Evolutionary conservation across 2,329 filamentous ascomycete genomes (phyloP).

Genomic region (Cercospora citrullina): DNA sequence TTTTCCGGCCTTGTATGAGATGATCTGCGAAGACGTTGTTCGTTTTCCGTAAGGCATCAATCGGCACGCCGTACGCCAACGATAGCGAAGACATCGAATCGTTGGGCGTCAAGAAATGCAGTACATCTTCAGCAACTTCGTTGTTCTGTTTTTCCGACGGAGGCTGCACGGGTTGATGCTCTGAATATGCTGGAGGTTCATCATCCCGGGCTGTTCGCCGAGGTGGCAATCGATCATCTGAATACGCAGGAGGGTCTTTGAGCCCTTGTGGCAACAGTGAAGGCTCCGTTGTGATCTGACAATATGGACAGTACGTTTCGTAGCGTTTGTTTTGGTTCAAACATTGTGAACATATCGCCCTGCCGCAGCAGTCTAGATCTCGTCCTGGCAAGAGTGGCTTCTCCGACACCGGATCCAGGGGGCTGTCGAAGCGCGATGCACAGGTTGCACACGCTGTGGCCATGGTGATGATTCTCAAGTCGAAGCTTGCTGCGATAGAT

Average conservation of each 20-base stretch:
- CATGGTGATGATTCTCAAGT: background rate
- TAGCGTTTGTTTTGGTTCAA: constrained; percentile 70
- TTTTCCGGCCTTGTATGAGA: constrained; percentile 67
- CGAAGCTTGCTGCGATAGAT: background rate
- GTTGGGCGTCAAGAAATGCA: constrained; percentile 72
- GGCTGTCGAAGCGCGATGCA: constrained; percentile 31
- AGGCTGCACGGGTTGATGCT: constrained; percentile 31
- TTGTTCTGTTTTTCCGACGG: constrained; percentile 38
- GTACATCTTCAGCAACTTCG: constrained; percentile 59
- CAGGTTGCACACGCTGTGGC: constrained; percentile 37
- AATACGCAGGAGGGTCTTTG: constrained; percentile 67
- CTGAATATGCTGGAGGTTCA: constrained; percentile 49
- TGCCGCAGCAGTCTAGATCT: constrained; percentile 66
- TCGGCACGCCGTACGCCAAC: constrained; percentile 69
- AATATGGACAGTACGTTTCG: constrained; percentile 69
- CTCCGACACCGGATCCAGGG: constrained; percentile 45
- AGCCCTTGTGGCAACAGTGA: constrained; percentile 64
- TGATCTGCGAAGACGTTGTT: constrained; percentile 74
- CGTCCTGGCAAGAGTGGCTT: constrained; percentile 63
- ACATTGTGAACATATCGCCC: constrained; percentile 71
- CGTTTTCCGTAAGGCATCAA: constrained; percentile 59
- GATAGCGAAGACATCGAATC: constrained; percentile 70
- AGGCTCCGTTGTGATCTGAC: constrained; percentile 66
- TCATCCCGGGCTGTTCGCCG: constrained; percentile 34
- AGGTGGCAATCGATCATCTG: constrained; percentile 23